These are phyloP conservation scores for Parascedosporium putredinis DNA, from an alignment of 2,329 filamentous ascomycete genomes.

Conservation along the genomic window DNA sequence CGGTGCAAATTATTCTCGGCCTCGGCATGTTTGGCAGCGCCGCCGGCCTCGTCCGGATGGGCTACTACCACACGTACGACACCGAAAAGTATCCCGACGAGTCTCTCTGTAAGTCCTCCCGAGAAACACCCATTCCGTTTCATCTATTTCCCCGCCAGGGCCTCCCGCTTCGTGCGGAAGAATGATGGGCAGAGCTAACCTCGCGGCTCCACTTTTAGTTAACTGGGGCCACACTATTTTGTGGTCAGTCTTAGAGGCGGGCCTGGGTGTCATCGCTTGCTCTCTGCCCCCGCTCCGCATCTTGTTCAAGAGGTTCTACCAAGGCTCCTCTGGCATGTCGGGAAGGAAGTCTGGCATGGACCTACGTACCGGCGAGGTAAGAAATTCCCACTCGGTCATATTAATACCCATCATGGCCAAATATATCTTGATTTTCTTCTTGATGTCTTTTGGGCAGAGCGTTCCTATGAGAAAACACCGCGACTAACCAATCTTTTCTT, in stretches of 20 bases:
- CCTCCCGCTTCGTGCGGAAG: too few relatives aligned
- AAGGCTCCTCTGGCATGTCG: constrained; percentile 4
- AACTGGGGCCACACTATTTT: constrained; percentile 10
- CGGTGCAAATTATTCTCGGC: constrained; percentile 7
- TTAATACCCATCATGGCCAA: neutral
- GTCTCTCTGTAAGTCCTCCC: constrained; percentile 7
- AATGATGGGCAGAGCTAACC: too few relatives aligned
- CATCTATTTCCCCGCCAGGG: too few relatives aligned
- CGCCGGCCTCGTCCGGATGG: constrained; percentile 9
- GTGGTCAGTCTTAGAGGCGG: constrained; percentile 12
- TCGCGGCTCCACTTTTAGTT: too few relatives aligned
- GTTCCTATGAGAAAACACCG: too few relatives aligned
- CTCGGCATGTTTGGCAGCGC: constrained; percentile 10
- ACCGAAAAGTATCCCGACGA: constrained; percentile 9
- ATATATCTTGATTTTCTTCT: too few relatives aligned
- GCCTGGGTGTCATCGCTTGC: constrained; percentile 13
- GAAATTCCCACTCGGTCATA: neutral
- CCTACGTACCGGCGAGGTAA: neutral
- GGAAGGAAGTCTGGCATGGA: constrained; percentile 2
- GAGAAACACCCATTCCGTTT: too few relatives aligned
- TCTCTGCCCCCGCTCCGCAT: constrained; percentile 12
- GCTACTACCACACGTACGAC: constrained; percentile 10
- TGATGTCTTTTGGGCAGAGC: too few relatives aligned
- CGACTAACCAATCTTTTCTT: neutral
- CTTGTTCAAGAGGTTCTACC: constrained; percentile 11